Percentiles rank a stretch among this genome's conserved stretches.
Evolutionary conservation across 2,329 filamentous ascomycete genomes (phyloP).

Genomic region (Diatrype stigma): DNA sequence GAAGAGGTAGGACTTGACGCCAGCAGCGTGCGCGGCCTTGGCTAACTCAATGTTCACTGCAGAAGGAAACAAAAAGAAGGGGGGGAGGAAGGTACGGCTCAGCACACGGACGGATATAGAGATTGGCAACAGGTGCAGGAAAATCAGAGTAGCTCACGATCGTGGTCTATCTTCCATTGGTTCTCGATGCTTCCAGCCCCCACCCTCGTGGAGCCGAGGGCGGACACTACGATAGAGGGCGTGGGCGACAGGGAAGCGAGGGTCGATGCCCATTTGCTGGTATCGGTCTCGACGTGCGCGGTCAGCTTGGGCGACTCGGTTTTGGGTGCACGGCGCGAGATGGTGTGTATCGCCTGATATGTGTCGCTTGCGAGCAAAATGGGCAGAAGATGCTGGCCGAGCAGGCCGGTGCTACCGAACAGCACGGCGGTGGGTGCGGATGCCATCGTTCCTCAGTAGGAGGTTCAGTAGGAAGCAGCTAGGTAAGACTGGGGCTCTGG

Average conservation of each 20-base stretch:
- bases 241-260: conserved; percentile 52
- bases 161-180: conserved; percentile 85
- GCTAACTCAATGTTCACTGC: conserved; percentile 72
- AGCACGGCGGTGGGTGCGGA: conserved; percentile 46
- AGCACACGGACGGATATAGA: neutral
- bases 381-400: conserved; percentile 70
- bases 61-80: neutral
- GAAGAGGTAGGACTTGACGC: conserved; percentile 72
- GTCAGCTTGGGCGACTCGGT: conserved; percentile 56
- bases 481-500: too few species aligned
- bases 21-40: conserved; percentile 66
- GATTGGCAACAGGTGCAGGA: neutral
- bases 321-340: conserved; percentile 62
- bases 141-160: conserved; percentile 35
- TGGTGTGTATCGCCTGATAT: conserved; percentile 55
- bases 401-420: conserved; percentile 63
- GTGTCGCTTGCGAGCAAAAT: conserved; percentile 53
- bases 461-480: too few species aligned
- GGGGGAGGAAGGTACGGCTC: neutral
- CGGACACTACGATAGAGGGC: conserved; percentile 67
- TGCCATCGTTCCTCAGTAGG: too few species aligned
- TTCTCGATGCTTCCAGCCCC: conserved; percentile 70
- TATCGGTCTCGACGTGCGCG: conserved; percentile 64
- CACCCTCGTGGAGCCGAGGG: conserved; percentile 74
- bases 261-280: conserved; percentile 60